Evolutionary conservation across 768 basidiomycete species (phyloP).

Genomic region (Phallus indusiatus): DNA sequence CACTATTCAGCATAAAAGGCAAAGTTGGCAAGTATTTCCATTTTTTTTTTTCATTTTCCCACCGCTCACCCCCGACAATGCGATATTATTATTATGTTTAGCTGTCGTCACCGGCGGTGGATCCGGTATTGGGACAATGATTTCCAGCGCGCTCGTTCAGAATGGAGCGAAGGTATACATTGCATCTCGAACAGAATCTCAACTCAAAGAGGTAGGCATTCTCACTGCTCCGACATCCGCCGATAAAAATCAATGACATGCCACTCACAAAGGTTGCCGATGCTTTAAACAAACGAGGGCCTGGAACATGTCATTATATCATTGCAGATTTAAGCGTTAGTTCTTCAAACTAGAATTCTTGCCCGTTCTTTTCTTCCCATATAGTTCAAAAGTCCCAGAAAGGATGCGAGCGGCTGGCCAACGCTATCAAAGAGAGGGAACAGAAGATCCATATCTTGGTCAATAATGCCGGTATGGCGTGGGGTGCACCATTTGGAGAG

Average conservation of each 20-base stretch:
- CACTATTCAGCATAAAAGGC: constrained; percentile 56
- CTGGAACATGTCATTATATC: constrained; percentile 61
- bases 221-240: not conserved
- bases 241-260: not conserved
- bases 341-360: constrained; percentile 8
- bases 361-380: not conserved
- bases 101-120: constrained; percentile 79
- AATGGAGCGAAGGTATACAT: constrained; percentile 90
- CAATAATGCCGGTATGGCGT: constrained; percentile 74
- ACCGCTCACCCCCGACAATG: not conserved
- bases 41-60: no score
- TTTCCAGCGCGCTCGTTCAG: constrained; percentile 70
- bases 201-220: constrained; percentile 54
- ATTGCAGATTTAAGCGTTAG: constrained; percentile 65
- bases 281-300: constrained; percentile 50
- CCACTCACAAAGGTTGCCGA: constrained; percentile 33
- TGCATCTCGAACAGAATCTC: constrained; percentile 72
- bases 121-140: constrained; percentile 78
- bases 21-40: constrained; percentile 45
- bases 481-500: constrained; percentile 63
- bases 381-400: constrained; percentile 48
- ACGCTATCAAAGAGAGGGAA: constrained; percentile 60
- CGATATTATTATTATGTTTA: not conserved
- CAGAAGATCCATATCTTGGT: constrained; percentile 71
- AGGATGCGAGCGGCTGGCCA: constrained; percentile 66